Evolutionary conservation across 1,284 basidiomycete species (phyloP), one percentile per base, ranked within the genome.

Genomic region (Trichosporon sp.): DNA sequence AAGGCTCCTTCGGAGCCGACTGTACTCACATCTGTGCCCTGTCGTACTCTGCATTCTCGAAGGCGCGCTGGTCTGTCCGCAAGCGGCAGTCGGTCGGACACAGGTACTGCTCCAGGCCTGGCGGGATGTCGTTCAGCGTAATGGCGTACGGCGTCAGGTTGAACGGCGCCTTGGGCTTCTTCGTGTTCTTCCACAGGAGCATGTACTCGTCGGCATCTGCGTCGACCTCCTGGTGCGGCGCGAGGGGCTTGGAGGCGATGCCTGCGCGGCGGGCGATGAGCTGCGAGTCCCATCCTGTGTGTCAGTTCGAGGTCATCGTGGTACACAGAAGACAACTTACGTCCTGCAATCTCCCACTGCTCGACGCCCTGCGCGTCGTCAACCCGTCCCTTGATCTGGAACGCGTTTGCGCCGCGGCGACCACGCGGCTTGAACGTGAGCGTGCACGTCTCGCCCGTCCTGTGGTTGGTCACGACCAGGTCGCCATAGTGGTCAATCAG

Each of bases 401-500:
- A 93, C 0, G 94, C 92, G 69, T 95, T 90, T 73, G 87, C 90
- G 31, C 92, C 92, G 65, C 93, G 83, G 95, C 95, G 98, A 7
- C 92, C 92, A 65, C 95, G 85, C 1, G 95, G 95, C 81, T 97
- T 97, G 85, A 99, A 98, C 1, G 92, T 95, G 25, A 98, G 82
- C 0, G 90, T 84, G 72, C 93, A 97, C 52, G 85, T 86, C 71
- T 98, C 95, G n/a, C 88, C 86, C 0, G 95, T 98, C 9, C 91
- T 87, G 75, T 98, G 95, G 74, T 98, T 98, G 33, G 88, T 81
- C 73, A 95, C 90, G 64, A 87, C 85, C 88, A 96, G 92, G 73
- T 96, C 91, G 21, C 94, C 95, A 73, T 95, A 97, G 83, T 99
- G 95, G 77, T 98, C 95, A 69, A 98, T 98, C 25, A 92, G 91